Evolutionary conservation across 1,139 yeast genomes (phyloP).

Genomic region (Kurtzmaniella natalensis): DNA sequence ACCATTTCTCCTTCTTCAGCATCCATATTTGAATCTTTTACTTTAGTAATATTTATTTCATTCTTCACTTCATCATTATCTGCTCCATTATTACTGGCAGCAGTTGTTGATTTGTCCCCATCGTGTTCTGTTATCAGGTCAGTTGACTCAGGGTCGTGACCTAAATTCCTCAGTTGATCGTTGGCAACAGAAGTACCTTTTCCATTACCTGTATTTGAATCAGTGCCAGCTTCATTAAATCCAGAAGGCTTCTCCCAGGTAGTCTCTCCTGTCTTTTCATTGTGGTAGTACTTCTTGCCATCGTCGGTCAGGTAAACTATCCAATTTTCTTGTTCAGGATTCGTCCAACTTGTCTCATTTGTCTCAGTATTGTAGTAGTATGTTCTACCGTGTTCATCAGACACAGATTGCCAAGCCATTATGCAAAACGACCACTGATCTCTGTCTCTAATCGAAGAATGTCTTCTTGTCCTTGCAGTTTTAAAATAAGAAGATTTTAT

Average conservation of each 20-base stretch:
- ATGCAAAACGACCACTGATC: background rate
- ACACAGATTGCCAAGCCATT: slow-evolving; percentile 56
- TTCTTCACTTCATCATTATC: background rate
- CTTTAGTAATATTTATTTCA: too few species aligned
- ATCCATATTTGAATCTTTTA: too few species aligned
- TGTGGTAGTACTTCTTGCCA: slow-evolving; percentile 70
- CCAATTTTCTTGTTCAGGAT: slow-evolving; percentile 65
- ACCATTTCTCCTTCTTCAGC: too few species aligned
- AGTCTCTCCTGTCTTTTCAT: slow-evolving; percentile 59
- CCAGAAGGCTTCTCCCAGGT: slow-evolving; percentile 71
- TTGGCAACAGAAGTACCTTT: background rate
- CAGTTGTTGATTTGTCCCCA: too few species aligned
- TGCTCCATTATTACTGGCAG: too few species aligned
- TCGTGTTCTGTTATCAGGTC: too few species aligned
- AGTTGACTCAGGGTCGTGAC: too few species aligned
- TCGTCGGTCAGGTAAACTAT: slow-evolving; percentile 61
- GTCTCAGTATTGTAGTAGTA: slow-evolving; percentile 71
- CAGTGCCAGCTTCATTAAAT: background rate
- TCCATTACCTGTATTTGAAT: background rate
- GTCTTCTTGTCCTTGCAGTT: too few species aligned
- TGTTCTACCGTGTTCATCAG: slow-evolving; percentile 60
- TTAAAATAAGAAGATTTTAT: too few species aligned
- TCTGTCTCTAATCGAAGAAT: too few species aligned
- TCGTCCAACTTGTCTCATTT: slow-evolving; percentile 76
- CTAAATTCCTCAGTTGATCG: too few species aligned